Conservation (phyloP, 75 land plant species). For the Picea glauca region DNA sequence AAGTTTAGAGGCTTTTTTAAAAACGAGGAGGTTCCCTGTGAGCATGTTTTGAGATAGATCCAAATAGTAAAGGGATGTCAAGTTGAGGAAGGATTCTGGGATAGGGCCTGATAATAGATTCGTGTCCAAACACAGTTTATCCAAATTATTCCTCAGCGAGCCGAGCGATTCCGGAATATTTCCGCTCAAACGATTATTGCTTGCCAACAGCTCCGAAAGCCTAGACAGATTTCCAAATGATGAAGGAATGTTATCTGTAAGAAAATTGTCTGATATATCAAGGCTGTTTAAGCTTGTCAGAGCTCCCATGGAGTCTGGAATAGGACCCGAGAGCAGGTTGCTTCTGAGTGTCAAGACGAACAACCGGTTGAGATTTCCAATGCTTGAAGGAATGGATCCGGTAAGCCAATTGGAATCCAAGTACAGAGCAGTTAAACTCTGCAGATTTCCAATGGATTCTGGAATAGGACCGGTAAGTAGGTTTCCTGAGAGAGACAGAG, state of each 20-base stretch:
- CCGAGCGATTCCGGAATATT: slow-evolving; percentile 10
- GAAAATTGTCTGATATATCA: slow-evolving; percentile 14
- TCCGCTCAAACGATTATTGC: slow-evolving; percentile 3
- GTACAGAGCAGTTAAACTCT: background rate
- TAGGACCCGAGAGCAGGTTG: background rate
- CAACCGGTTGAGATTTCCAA: background rate
- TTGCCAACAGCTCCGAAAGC: background rate
- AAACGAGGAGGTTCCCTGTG: slow-evolving; percentile 24
- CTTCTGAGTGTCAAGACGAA: background rate
- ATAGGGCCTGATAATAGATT: slow-evolving; percentile 28
- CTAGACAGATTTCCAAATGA: background rate
- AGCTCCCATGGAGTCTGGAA: background rate
- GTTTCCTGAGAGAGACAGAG: background rate
- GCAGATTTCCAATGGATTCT: background rate
- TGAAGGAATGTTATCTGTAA: slow-evolving; percentile 22
- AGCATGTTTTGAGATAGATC: slow-evolving; percentile 42
- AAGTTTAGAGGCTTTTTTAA: slow-evolving; percentile 20
- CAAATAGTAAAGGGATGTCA: slow-evolving; percentile 20
- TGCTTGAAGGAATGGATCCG: background rate
- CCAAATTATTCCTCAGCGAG: slow-evolving; percentile 6
- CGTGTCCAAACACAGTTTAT: slow-evolving; percentile 24
- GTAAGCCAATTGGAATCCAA: background rate
- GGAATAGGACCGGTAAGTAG: background rate
- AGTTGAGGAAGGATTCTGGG: slow-evolving; percentile 27
- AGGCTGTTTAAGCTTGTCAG: background rate